Conservation (phyloP, 805 yeast genomes). For the Candida chauliodis region DNA sequence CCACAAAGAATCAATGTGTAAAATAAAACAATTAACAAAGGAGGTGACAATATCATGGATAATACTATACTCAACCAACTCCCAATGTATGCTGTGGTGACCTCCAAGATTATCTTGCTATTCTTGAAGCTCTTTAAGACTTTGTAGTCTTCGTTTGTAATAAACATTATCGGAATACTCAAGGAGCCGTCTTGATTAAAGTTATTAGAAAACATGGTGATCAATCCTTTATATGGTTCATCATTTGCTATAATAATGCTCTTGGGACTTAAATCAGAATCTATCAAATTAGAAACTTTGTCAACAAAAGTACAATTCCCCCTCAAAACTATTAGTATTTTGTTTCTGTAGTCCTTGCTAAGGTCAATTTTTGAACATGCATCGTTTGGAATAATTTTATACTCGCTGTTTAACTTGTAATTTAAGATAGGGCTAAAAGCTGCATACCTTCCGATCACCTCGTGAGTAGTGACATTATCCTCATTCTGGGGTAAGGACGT, state of each 20-base stretch:
- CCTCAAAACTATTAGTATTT: conserved; percentile 31
- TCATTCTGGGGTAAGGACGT: conserved; percentile 13
- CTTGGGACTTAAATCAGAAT: conserved; percentile 33
- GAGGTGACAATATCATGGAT: conserved; percentile 43
- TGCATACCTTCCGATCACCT: conserved; percentile 35
- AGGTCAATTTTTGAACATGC: conserved; percentile 25
- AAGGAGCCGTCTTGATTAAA: conserved; percentile 39
- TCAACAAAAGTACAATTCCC: conserved; percentile 56
- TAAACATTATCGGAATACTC: conserved; percentile 50
- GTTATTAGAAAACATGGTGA: conserved; percentile 52
- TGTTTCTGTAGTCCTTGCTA: conserved; percentile 15
- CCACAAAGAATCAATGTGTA: conserved; percentile 28
- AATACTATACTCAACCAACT: conserved; percentile 36
- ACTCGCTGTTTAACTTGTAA: conserved; percentile 21
- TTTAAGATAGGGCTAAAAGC: conserved; percentile 37
- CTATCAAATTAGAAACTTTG: conserved; percentile 45
- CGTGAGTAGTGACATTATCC: conserved; percentile 15
- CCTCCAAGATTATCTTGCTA: conserved; percentile 12
- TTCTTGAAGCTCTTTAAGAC: conserved; percentile 9
- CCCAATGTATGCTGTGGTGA: conserved; percentile 34
- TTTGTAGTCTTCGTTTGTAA: conserved; percentile 42
- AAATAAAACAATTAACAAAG: conserved; percentile 33
- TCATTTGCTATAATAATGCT: conserved; percentile 59
- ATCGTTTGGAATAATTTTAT: conserved; percentile 22
- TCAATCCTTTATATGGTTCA: conserved; percentile 41